A percentile compares a stretch with the other conserved stretches of the same genome.
Conservation (phyloP, 345 rosid genomes). For the Dovyalis caffra region DNA sequence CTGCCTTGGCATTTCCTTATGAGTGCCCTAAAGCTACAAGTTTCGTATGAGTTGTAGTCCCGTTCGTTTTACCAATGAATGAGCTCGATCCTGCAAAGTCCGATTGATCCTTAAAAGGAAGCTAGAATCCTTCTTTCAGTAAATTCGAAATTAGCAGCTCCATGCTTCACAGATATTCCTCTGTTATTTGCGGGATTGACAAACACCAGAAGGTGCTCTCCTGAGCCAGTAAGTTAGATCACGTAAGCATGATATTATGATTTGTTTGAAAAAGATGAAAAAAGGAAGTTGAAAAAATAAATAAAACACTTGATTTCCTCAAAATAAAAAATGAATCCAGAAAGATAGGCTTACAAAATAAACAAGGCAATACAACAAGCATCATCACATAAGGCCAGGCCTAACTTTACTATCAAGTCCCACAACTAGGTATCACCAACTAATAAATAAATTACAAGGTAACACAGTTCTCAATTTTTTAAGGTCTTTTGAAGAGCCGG, state of each 20-base stretch:
- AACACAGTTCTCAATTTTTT: slow-evolving; percentile 6
- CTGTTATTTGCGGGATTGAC: not conserved
- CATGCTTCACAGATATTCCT: not conserved
- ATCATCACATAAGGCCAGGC: slow-evolving; percentile 4
- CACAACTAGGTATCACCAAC: not conserved
- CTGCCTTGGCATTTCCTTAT: too few species aligned
- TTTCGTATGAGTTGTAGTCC: too few species aligned
- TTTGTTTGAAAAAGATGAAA: not conserved
- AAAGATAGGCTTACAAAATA: not conserved
- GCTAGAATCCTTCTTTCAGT: not conserved
- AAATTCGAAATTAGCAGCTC: not conserved
- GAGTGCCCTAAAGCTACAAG: too few species aligned
- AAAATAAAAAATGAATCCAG: not conserved
- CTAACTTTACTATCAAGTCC: not conserved
- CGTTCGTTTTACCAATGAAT: too few species aligned
- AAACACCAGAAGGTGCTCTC: not conserved
- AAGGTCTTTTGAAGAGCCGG: not conserved
- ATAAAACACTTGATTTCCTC: not conserved
- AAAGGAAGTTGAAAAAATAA: not conserved
- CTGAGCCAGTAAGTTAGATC: not conserved
- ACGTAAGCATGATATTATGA: not conserved
- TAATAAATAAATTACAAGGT: slow-evolving; percentile 25
- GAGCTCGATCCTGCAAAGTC: too few species aligned
- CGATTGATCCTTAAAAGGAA: too few species aligned
- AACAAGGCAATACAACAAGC: not conserved